These are phyloP conservation scores for Pugionium dolabratum DNA, from an alignment of 345 rosid species.

Conservation along the genomic window DNA sequence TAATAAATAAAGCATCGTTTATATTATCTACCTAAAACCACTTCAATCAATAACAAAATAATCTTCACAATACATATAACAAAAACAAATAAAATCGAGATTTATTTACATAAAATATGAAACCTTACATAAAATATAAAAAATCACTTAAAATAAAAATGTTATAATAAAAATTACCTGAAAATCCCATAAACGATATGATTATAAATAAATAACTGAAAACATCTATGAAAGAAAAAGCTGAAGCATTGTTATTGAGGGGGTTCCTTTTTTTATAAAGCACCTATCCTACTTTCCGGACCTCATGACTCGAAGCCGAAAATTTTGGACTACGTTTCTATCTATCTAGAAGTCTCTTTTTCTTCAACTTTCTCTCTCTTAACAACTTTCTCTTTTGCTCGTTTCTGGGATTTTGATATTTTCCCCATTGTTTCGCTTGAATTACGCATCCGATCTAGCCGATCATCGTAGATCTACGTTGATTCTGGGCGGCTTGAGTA, in stretches of 20 bases:
- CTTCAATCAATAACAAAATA: no score
- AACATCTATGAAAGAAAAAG: neutral
- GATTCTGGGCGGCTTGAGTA: constrained; percentile 13
- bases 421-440: constrained; percentile 20
- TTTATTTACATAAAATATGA: no score
- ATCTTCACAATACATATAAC: no score
- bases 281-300: constrained; percentile 18
- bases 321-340: neutral
- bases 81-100: no score
- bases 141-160: no score
- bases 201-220: neutral
- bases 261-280: neutral
- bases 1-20: no score
- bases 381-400: constrained; percentile 23
- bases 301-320: constrained; percentile 6
- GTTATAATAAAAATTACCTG: no score
- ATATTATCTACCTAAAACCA: no score
- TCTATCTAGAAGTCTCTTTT: constrained; percentile 27
- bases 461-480: constrained; percentile 34
- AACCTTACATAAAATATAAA: no score
- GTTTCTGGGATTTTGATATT: constrained; percentile 20
- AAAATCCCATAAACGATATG: no score
- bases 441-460: constrained; percentile 18
- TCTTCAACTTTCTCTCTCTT: neutral
- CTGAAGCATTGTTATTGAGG: neutral